Base-by-base conservation (phyloP, 495 filamentous ascomycete species). In the Neurospora tetrasperma region DNA sequence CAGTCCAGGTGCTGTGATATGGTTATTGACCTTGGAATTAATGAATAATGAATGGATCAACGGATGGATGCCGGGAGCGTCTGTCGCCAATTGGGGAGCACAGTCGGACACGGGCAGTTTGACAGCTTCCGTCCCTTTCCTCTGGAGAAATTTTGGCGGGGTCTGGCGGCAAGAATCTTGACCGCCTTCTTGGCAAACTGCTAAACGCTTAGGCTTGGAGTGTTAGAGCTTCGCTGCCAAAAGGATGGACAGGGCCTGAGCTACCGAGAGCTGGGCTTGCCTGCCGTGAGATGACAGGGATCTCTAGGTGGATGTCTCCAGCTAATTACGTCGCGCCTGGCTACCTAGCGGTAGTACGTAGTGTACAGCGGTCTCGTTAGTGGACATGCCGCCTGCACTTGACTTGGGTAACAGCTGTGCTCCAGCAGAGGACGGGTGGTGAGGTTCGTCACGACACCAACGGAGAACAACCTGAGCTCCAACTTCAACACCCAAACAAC, bases 91-190 rank as follows among this genome's bases (percentile, higher is more conserved):
- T 66, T 66, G 27, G 54, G 54, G 54, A 62, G 27, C 54, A 62
- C 54, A 62, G 54, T 62, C 14, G 54, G 48, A 35, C 5, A 62
- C 54, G 27, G 54, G 27, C 31, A 38, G 54, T 66, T 66, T 66
- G 54, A 66, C 54, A 66, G 54, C 54, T 66, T 27, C 54, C 27
- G 14, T 66, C 27, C 27, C 54, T 23, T 62, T 62, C 48, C 27
- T 62, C 54, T 62, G 54, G 54, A 73, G 73, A 79, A 79, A 78
- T 77, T 81, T 81, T 81, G 79, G 79, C 77, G 79, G 79, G 79
- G 77, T 80, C 39, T 43, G 4, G 70, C 70, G 79, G 79, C 79
- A 79, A 73, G 76, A 79, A 42, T 6, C 1, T 38, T 73, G 27
- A 80, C 78, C 78, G 79, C 78, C 71, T 74, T 72, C 31, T 35